Evolutionary conservation across 2,329 filamentous ascomycete species (phyloP), one percentile per base, ranked within the genome.

Genomic region (Grosmannia penicillata): DNA sequence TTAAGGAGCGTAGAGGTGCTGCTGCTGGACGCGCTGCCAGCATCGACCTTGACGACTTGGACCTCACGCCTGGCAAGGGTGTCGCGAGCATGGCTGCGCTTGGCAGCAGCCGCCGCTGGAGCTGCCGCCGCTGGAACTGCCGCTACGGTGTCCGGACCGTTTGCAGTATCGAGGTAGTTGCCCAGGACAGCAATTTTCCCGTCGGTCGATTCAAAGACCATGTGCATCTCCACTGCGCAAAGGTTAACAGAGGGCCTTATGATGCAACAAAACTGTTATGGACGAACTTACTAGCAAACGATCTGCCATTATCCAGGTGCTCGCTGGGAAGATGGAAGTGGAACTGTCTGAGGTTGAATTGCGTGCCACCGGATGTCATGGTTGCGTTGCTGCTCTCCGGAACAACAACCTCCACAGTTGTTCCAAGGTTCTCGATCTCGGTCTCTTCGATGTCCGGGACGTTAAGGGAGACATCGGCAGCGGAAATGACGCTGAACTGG

Each of bases 191-290:
- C 60, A 27, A 65, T 56, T 39, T 62, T 49, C 13, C 52, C 45
- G 26, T 49, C 51, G 11, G 59, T 56, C 13, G 58, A 59, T 49
- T 67, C 58, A 51, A 71, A 73, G 29, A 77, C 72, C 61, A 76
- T 70, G 56, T 78, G 73, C 55, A 66, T 62, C 53, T 71, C 68
- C 60, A 71, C 30, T 32, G n/a, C n/a, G n/a, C n/a, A n/a, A n/a
- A n/a, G n/a, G n/a, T n/a, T n/a, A n/a, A n/a, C n/a, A n/a, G n/a
- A n/a, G n/a, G n/a, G n/a, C n/a, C n/a, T n/a, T n/a, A n/a, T n/a
- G n/a, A n/a, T n/a, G n/a, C n/a, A n/a, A n/a, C n/a, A n/a, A n/a
- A n/a, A n/a, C n/a, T n/a, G n/a, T n/a, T n/a, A n/a, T n/a, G n/a
- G n/a, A n/a, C n/a, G 11, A 4, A 31, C 8, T 2, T 14, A 32